phyloP scores from a whole-genome alignment of 306 rosid species.

The Hippophae rhamnoides region DNA sequence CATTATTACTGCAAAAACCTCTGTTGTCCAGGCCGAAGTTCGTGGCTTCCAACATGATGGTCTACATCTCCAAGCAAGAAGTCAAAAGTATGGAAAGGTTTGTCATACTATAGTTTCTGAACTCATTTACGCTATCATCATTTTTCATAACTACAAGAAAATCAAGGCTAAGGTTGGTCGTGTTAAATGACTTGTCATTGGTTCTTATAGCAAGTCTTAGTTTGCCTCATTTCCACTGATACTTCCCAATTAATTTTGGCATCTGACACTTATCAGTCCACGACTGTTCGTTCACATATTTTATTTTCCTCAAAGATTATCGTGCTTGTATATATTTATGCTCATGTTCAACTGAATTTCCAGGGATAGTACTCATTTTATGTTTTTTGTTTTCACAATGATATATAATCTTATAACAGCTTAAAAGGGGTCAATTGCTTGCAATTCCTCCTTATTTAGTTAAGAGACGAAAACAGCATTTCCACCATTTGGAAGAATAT shows the following conservation, averaged over 20 bases:
- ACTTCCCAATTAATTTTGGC: neutral
- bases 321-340: too few relatives aligned
- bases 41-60: conserved; percentile 86
- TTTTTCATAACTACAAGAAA: too few relatives aligned
- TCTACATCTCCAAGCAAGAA: conserved; percentile 92
- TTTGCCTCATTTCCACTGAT: neutral
- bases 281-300: neutral
- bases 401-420: conserved; percentile 34
- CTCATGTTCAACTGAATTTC: too few relatives aligned
- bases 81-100: conserved; percentile 92
- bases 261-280: neutral
- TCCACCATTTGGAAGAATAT: conserved; percentile 63
- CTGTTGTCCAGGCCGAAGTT: conserved; percentile 59
- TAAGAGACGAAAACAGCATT: conserved; percentile 87
- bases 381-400: neutral
- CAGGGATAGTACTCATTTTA: neutral
- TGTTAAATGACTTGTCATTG: neutral
- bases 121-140: neutral
- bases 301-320: too few relatives aligned
- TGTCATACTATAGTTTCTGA: conserved; percentile 5
- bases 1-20: neutral
- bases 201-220: too few relatives aligned
- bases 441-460: conserved; percentile 63
- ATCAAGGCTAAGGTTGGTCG: neutral
- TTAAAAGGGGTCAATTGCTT: conserved; percentile 73